phyloP scores from a whole-genome alignment of 169 alveolate species.

The Cryptosporidium ryanae region DNA sequence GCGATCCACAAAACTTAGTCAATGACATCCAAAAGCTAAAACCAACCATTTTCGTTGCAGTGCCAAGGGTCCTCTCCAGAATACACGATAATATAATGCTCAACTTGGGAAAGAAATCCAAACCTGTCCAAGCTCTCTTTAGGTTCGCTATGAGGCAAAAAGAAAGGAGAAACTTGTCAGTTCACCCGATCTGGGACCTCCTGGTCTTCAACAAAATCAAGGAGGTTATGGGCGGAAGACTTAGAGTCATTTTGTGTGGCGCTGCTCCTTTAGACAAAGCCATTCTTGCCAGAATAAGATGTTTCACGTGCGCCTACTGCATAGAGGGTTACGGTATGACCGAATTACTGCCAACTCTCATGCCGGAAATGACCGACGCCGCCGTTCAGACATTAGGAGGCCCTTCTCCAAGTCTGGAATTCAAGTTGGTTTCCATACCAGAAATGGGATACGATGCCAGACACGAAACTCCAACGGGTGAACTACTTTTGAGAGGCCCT shows the following conservation, averaged over 20 bases:
- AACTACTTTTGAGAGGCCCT: slow-evolving; percentile 90
- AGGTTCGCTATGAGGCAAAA: slow-evolving; percentile 80
- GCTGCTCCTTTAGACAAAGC: slow-evolving; percentile 90
- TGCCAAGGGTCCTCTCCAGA: slow-evolving; percentile 94
- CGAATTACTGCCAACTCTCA: slow-evolving; percentile 90
- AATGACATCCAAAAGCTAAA: slow-evolving; percentile 88
- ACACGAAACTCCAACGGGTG: slow-evolving; percentile 92
- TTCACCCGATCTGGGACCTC: slow-evolving; percentile 77
- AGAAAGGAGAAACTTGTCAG: slow-evolving; percentile 12
- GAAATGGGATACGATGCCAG: slow-evolving; percentile 89
- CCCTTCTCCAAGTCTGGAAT: slow-evolving; percentile 83
- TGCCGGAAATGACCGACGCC: slow-evolving; percentile 83
- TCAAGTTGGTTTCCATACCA: slow-evolving; percentile 91
- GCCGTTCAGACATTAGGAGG: slow-evolving; percentile 89
- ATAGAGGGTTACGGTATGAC: slow-evolving; percentile 95
- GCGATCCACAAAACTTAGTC: slow-evolving; percentile 81
- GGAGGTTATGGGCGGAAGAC: slow-evolving; percentile 91
- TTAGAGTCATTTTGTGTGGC: slow-evolving; percentile 87
- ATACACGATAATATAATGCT: slow-evolving; percentile 89
- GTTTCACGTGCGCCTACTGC: slow-evolving; percentile 85
- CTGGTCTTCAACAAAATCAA: slow-evolving; percentile 83
- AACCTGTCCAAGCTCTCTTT: slow-evolving; percentile 81
- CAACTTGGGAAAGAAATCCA: slow-evolving; percentile 81
- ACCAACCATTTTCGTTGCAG: slow-evolving; percentile 95
- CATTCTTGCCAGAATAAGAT: slow-evolving; percentile 85